A percentile compares a stretch with the other conserved stretches of the same genome.
Conservation (phyloP, 2,329 filamentous ascomycete genomes). For the Cytospora leucostoma region DNA sequence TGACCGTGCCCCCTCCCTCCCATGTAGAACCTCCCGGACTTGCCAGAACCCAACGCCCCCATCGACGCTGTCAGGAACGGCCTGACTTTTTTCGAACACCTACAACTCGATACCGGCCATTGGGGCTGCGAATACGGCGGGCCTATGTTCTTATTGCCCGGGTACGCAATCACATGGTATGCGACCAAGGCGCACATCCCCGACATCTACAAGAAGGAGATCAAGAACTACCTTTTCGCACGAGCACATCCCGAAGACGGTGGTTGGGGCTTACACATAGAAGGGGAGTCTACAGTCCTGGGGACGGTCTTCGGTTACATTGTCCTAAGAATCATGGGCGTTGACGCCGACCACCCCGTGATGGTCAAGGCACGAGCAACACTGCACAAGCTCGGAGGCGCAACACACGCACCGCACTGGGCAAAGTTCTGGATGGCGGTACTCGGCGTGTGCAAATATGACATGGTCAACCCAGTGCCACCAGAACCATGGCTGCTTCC, state of each 20-base stretch:
- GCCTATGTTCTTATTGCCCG: slow-evolving; percentile 91
- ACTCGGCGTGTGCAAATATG: slow-evolving; percentile 82
- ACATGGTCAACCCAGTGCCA: slow-evolving; percentile 90
- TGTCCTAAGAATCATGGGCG: slow-evolving; percentile 76
- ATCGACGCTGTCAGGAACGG: slow-evolving; percentile 80
- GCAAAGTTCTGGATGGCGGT: slow-evolving; percentile 93
- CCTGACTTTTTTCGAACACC: slow-evolving; percentile 81
- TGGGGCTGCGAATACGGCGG: slow-evolving; percentile 99
- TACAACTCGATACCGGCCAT: slow-evolving; percentile 86
- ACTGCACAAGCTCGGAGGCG: slow-evolving; percentile 83
- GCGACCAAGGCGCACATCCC: slow-evolving; percentile 86
- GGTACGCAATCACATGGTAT: slow-evolving; percentile 83
- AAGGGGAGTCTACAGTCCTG: slow-evolving; percentile 89
- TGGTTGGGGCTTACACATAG: slow-evolving; percentile 97
- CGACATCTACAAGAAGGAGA: slow-evolving; percentile 77
- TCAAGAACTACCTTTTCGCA: slow-evolving; percentile 88
- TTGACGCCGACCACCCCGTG: slow-evolving; percentile 77
- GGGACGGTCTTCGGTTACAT: slow-evolving; percentile 90
- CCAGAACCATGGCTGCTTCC: slow-evolving; percentile 92
- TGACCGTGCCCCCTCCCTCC: neutral
- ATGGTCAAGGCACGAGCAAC: slow-evolving; percentile 83
- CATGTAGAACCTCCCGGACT: slow-evolving; percentile 68
- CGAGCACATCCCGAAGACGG: slow-evolving; percentile 84
- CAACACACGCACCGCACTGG: slow-evolving; percentile 86
- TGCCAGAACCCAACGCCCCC: slow-evolving; percentile 70